Conservation (phyloP, 306 rosid species). For the Coriaria nepalensis region DNA sequence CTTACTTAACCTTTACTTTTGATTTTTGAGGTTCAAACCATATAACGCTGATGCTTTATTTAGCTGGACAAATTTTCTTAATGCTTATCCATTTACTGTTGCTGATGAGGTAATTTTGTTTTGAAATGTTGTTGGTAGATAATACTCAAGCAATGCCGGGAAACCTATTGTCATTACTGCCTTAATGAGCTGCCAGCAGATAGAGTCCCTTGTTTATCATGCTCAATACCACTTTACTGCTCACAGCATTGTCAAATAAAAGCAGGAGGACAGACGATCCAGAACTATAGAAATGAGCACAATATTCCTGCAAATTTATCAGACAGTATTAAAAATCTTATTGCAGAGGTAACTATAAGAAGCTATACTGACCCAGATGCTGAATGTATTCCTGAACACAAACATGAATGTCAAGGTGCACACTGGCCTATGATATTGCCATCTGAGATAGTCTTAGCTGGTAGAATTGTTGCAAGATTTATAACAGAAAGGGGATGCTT, state of each 20-base stretch:
- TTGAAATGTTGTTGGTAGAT: constrained; percentile 27
- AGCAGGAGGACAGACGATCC: constrained; percentile 44
- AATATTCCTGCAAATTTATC: constrained; percentile 29
- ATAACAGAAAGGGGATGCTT: constrained; percentile 23
- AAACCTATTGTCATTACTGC: constrained; percentile 85
- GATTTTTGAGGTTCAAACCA: no score
- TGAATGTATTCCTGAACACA: constrained; percentile 51
- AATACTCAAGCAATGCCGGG: constrained; percentile 62
- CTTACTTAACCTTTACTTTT: no score
- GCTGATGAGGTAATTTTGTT: constrained; percentile 2
- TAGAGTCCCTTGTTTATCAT: constrained; percentile 65
- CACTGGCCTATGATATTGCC: constrained; percentile 72
- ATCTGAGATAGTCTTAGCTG: constrained; percentile 77
- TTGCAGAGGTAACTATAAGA: constrained; percentile 26
- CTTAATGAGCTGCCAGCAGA: constrained; percentile 75
- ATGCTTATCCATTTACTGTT: no score
- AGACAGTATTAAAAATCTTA: constrained; percentile 30
- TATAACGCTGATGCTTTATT: no score
- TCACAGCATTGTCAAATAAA: constrained; percentile 48
- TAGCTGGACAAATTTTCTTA: no score
- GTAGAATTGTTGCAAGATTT: constrained; percentile 50
- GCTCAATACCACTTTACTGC: constrained; percentile 74
- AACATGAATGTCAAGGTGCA: constrained; percentile 69
- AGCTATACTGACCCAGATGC: constrained; percentile 25
- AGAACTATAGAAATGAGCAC: constrained; percentile 19